Percentiles rank a stretch among this genome's conserved stretches.
Evolutionary conservation across 176 grass and related monocot genomes (phyloP).

Genomic region (Rhipidocladum racemiflorum): DNA sequence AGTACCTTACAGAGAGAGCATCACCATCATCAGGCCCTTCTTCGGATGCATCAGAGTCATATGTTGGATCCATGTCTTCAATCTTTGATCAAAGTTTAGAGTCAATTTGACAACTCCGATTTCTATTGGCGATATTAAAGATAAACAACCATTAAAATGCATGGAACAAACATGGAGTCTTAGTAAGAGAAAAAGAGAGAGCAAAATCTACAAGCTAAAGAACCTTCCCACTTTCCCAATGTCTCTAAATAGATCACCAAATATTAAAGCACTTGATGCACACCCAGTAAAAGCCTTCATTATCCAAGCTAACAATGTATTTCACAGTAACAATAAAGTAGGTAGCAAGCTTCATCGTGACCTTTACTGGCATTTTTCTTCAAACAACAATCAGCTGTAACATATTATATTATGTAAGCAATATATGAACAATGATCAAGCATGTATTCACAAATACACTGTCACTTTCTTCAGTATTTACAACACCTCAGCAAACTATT

Average conservation of each 20-base stretch:
- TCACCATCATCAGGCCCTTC: constrained; percentile 62
- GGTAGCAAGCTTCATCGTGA: not conserved
- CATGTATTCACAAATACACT: not conserved
- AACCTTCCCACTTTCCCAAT: not conserved
- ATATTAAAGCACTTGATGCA: not conserved
- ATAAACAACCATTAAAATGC: constrained; percentile 45
- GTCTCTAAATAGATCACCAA: constrained; percentile 2
- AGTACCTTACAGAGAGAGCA: constrained; percentile 81
- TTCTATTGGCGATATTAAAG: constrained; percentile 43
- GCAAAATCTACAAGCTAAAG: constrained; percentile 3
- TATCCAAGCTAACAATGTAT: not conserved
- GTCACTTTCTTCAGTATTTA: not conserved
- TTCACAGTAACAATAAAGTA: constrained; percentile 13
- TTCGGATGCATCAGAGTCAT: constrained; percentile 59
- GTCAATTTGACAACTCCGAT: constrained; percentile 47
- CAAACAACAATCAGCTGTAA: not conserved
- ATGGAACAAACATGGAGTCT: constrained; percentile 19
- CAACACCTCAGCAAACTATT: not conserved
- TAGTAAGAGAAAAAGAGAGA: not conserved
- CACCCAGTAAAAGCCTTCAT: not conserved
- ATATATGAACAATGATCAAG: not conserved
- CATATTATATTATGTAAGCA: not conserved
- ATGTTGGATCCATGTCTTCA: constrained; percentile 55
- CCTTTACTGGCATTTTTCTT: not conserved
- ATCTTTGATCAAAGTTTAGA: constrained; percentile 65